Base-by-base conservation (phyloP, 768 basidiomycete species). In the Suillus weaverae region DNA sequence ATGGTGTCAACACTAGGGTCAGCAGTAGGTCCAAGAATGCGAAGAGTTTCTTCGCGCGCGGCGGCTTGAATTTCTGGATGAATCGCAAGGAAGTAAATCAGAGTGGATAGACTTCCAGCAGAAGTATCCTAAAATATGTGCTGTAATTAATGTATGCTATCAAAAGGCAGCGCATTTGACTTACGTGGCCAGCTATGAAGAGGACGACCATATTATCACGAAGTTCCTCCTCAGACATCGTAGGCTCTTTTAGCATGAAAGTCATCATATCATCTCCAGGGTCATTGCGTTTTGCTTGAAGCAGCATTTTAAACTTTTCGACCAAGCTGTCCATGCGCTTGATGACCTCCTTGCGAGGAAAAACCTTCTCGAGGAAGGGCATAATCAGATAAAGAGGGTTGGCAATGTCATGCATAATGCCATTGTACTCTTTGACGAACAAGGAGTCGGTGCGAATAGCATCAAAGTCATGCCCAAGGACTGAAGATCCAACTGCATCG, bases 181-280 rank as follows among this genome's bases (percentile, higher is more conserved):
- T 36, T 63, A 80, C 79, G 64, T 81, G 80, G 1, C 80, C 80
- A 9, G 78, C 79, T 30, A 77, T 76, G 69, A 81, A 81, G 11
- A 80, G 68, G 46, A 80, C 72, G 32, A 76, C 70, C 61, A 80
- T 72, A 67, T 81, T 80, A 48, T 77, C 75, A 11, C 75, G 73
- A 36, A 74, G 68, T 51, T 81, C 80, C 65, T 73, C 70, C 61
- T 75, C 72, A 18, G 76, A 67, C 67, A 79, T 69, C 18, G 70
- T 67, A 1, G 72, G 65, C 30, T 79, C 76, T 63, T 78, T 72
- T 54, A 80, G 61, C 67, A 80, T 70, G 61, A 75, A 79, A 51
- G 76, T 77, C 35, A 79, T 63, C 63, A 80, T 70, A 59, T 80
- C 79, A 16, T 73, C 65, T 9, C 79, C 79, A 16, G 73, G 70